A percentile compares a stretch with the other conserved stretches of the same genome.
These are phyloP conservation scores for Neonectria punicea DNA, from an alignment of 2,329 filamentous ascomycete genomes.

Conservation along the genomic window DNA sequence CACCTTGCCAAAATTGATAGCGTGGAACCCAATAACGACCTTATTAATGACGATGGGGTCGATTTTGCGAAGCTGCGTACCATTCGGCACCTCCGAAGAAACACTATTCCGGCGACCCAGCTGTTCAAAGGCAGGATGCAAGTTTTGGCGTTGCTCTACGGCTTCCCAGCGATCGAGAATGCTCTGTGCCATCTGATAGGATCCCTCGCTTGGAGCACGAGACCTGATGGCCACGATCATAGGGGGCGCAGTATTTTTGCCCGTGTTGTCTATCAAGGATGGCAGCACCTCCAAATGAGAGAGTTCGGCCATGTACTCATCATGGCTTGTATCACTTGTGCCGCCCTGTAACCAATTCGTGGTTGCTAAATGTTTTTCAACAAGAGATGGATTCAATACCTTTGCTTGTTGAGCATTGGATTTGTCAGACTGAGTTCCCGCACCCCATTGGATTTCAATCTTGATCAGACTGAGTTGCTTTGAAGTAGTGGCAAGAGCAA, in stretches of 20 bases:
- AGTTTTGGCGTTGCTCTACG: conserved; percentile 70
- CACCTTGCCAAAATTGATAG: conserved; percentile 76
- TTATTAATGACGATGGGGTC: conserved; percentile 78
- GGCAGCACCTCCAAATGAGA: conserved; percentile 82
- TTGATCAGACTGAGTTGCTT: conserved; percentile 80
- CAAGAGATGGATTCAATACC: conserved; percentile 62
- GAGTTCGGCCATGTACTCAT: conserved; percentile 68
- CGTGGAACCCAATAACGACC: conserved; percentile 74
- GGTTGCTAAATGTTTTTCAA: conserved; percentile 65
- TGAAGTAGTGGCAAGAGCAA: conserved; percentile 75
- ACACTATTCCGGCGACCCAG: conserved; percentile 72
- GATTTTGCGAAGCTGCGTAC: conserved; percentile 66
- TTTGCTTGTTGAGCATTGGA: conserved; percentile 58
- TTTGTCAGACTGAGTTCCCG: conserved; percentile 62
- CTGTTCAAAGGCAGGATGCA: conserved; percentile 83
- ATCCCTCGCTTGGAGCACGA: conserved; percentile 61
- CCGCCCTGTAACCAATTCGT: conserved; percentile 67
- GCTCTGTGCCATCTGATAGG: conserved; percentile 75
- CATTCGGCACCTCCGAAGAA: conserved; percentile 46
- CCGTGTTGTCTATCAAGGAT: conserved; percentile 67
- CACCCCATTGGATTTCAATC: conserved; percentile 77
- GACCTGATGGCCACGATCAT: conserved; percentile 81
- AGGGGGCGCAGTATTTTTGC: conserved; percentile 65
- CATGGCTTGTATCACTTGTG: conserved; percentile 53
- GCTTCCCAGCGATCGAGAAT: conserved; percentile 88